These are phyloP conservation scores for Cubamyces lactineus DNA, from an alignment of 768 basidiomycete species.

Conservation along the genomic window DNA sequence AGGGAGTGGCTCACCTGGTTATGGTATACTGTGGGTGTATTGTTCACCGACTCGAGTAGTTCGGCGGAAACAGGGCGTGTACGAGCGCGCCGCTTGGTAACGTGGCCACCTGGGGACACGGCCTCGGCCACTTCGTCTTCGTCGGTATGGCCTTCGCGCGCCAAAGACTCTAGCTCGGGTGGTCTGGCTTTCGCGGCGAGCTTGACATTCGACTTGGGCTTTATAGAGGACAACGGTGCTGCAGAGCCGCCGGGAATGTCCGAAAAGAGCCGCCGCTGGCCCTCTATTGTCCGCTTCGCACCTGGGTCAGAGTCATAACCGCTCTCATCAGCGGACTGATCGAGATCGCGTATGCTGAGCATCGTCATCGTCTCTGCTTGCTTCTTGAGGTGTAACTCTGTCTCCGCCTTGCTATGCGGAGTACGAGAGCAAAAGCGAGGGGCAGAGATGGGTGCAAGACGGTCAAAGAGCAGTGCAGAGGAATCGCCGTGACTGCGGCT, in stretches of 20 bases:
- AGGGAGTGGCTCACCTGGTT: conserved; percentile 24
- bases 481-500: conserved; percentile 22
- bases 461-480: conserved; percentile 43
- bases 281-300: conserved; percentile 25
- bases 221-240: conserved; percentile 25
- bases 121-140: conserved; percentile 35
- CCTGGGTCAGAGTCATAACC: conserved; percentile 54
- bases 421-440: conserved; percentile 53
- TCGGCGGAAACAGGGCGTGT: conserved; percentile 73
- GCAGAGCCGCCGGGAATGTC: conserved; percentile 12
- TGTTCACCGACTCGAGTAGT: conserved; percentile 53
- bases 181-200: conserved; percentile 19
- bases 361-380: conserved; percentile 70
- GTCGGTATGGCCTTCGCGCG: conserved; percentile 21
- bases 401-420: conserved; percentile 58
- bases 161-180: conserved; percentile 26
- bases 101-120: conserved; percentile 76
- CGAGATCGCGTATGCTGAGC: conserved; percentile 60
- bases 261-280: conserved; percentile 22
- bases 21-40: conserved; percentile 36
- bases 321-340: conserved; percentile 50
- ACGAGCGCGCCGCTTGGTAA: conserved; percentile 74
- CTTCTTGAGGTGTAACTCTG: conserved; percentile 48
- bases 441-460: conserved; percentile 56
- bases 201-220: conserved; percentile 11